Percentiles rank a stretch among this genome's conserved stretches.
These are phyloP conservation scores for Neurospora sp. DNA, from an alignment of 495 filamentous ascomycete genomes.

Conservation along the genomic window DNA sequence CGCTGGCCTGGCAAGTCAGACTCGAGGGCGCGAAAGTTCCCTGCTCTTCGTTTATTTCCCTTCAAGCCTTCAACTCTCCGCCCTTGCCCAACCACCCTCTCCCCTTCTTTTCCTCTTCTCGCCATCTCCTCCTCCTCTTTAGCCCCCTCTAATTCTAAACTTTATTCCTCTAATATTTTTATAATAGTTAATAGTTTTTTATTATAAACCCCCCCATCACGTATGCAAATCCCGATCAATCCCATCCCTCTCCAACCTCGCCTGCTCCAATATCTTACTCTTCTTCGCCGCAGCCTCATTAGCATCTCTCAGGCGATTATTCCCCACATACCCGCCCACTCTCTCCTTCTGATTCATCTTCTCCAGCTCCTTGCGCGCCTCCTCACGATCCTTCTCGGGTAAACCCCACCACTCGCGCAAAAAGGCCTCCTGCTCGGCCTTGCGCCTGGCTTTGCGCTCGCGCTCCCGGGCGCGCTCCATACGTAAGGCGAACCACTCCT, in stretches of 20 bases:
- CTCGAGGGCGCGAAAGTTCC: no score
- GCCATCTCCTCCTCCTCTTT: no score
- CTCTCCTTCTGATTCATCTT: conserved; percentile 28
- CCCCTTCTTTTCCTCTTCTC: no score
- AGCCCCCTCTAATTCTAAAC: no score
- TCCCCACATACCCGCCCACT: conserved; percentile 23
- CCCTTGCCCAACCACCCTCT: no score
- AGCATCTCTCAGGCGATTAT: conserved; percentile 2
- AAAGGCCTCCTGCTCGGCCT: conserved; percentile 46
- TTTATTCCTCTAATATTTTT: no score
- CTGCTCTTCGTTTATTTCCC: no score
- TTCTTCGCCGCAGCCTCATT: neutral
- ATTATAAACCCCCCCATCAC: no score
- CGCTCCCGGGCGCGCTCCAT: conserved; percentile 53
- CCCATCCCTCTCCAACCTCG: neutral
- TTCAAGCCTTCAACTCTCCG: no score
- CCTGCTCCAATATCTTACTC: neutral
- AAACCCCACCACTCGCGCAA: conserved; percentile 52
- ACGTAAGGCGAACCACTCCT: conserved; percentile 80
- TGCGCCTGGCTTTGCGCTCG: conserved; percentile 47
- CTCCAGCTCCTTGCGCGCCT: conserved; percentile 25
- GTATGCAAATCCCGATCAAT: neutral
- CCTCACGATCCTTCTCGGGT: conserved; percentile 37
- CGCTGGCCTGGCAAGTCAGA: no score
- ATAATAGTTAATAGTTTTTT: no score